Conservation (phyloP, 2,329 filamentous ascomycete species). For the Exophiala calicioides region DNA sequence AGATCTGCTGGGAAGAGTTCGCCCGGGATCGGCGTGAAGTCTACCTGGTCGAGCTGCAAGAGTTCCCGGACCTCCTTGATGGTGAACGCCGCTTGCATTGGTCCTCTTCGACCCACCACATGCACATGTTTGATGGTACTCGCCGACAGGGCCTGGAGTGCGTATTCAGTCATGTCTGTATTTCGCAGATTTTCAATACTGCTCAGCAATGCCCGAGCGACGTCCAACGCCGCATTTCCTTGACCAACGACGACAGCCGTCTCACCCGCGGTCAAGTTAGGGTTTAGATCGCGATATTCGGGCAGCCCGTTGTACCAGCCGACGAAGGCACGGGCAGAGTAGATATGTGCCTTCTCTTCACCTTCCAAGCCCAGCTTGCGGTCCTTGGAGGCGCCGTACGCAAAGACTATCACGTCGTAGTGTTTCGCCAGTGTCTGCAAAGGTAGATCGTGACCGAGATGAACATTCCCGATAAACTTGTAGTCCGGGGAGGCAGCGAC, state of each 20-base stretch:
- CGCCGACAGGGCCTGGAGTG: slow-evolving; percentile 69
- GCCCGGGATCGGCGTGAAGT: slow-evolving; percentile 68
- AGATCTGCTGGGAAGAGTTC: slow-evolving; percentile 68
- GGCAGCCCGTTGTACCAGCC: slow-evolving; percentile 98
- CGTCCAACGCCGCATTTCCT: slow-evolving; percentile 93
- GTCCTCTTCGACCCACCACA: slow-evolving; percentile 85
- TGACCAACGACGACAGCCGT: slow-evolving; percentile 89
- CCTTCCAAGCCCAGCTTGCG: slow-evolving; percentile 75
- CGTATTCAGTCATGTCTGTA: slow-evolving; percentile 88
- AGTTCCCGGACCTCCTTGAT: slow-evolving; percentile 93
- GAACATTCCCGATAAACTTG: slow-evolving; percentile 86
- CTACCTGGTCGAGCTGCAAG: slow-evolving; percentile 71
- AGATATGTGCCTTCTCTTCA: slow-evolving; percentile 64
- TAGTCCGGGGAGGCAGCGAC: slow-evolving; percentile 81
- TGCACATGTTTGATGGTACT: slow-evolving; percentile 78
- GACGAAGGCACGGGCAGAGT: slow-evolving; percentile 89
- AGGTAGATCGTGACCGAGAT: slow-evolving; percentile 70
- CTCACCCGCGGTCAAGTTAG: slow-evolving; percentile 72
- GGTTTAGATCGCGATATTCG: slow-evolving; percentile 71
- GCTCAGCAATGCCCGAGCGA: slow-evolving; percentile 82
- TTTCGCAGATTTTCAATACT: slow-evolving; percentile 70
- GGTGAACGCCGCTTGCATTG: slow-evolving; percentile 89
- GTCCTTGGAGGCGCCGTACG: slow-evolving; percentile 88
- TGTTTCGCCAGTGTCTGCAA: slow-evolving; percentile 70
- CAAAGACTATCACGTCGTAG: slow-evolving; percentile 89